A percentile compares a stretch with the other conserved stretches of the same genome.
phyloP scores from a whole-genome alignment of 225 moss, liverwort and hornwort species.

The Physcomitrium patens region DNA sequence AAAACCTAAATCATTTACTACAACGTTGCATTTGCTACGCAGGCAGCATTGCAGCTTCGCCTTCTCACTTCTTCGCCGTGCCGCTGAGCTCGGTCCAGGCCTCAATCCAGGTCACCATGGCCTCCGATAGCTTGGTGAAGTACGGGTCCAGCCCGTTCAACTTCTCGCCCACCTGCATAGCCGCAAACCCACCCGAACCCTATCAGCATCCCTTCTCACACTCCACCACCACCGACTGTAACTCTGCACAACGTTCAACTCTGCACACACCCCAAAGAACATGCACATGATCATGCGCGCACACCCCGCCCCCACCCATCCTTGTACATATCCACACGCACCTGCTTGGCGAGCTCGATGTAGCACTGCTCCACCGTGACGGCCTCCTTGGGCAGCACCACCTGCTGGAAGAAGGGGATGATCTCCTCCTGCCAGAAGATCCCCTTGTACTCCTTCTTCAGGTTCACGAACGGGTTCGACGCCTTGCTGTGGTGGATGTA shows the following conservation, averaged over 20 bases:
- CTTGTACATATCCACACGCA: too few relatives aligned
- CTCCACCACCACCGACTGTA: too few relatives aligned
- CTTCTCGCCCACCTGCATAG: conserved; percentile 61
- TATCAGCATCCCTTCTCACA: too few relatives aligned
- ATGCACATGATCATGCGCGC: too few relatives aligned
- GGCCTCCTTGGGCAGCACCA: conserved; percentile 57
- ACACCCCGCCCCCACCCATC: not conserved
- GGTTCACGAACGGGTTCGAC: conserved; percentile 74
- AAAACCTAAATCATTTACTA: too few relatives aligned
- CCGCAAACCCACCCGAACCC: too few relatives aligned
- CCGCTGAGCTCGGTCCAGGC: conserved; percentile 44
- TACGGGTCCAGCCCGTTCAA: conserved; percentile 46
- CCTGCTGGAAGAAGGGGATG: conserved; percentile 74
- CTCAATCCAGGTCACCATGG: conserved; percentile 64
- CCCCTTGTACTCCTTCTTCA: conserved; percentile 74
- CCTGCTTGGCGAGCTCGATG: conserved; percentile 64
- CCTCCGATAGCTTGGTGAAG: conserved; percentile 52
- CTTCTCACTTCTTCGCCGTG: conserved; percentile 23
- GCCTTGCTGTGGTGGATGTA: conserved; percentile 98
- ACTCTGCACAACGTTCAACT: too few relatives aligned
- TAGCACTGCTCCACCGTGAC: conserved; percentile 74
- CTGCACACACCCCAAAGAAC: too few relatives aligned
- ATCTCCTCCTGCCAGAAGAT: conserved; percentile 90
- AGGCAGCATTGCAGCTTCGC: not conserved
- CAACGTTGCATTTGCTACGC: too few relatives aligned